Evolutionary conservation across 2,329 filamentous ascomycete genomes (phyloP).

Genomic region (Trichoderma semiorbis): DNA sequence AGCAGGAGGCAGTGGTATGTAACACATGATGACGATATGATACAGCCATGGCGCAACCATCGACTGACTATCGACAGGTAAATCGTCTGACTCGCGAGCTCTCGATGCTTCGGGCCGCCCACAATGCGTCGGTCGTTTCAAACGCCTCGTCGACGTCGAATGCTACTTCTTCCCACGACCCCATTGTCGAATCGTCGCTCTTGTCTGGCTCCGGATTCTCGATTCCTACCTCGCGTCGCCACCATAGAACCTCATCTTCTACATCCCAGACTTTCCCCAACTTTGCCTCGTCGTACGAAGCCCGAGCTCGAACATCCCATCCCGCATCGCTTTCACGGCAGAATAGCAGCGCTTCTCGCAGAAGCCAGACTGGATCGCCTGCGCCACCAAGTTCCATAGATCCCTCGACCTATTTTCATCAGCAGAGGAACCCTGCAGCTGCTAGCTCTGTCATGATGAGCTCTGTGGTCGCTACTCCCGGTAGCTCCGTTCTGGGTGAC

Average conservation of each 20-base stretch:
- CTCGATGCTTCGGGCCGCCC: slow-evolving; percentile 69
- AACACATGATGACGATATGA: neutral
- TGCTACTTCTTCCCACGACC: slow-evolving; percentile 48
- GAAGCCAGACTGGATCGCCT: slow-evolving; percentile 50
- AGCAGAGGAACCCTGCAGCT: slow-evolving; percentile 41
- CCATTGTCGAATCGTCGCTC: slow-evolving; percentile 48
- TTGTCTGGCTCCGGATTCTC: slow-evolving; percentile 57
- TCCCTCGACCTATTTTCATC: slow-evolving; percentile 46
- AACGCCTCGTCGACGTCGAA: slow-evolving; percentile 62
- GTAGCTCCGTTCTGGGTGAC: slow-evolving; percentile 33
- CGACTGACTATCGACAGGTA: slow-evolving; percentile 53
- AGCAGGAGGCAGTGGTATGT: slow-evolving; percentile 87
- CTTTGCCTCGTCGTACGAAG: slow-evolving; percentile 36
- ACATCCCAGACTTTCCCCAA: slow-evolving; percentile 50
- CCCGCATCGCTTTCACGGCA: slow-evolving; percentile 49
- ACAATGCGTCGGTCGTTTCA: slow-evolving; percentile 63
- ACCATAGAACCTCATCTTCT: slow-evolving; percentile 58
- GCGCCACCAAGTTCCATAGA: slow-evolving; percentile 42
- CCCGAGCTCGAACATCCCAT: slow-evolving; percentile 43
- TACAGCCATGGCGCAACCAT: neutral
- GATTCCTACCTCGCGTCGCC: slow-evolving; percentile 52
- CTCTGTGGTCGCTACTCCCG: slow-evolving; percentile 41
- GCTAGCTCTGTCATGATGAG: slow-evolving; percentile 34
- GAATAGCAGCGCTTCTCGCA: slow-evolving; percentile 53
- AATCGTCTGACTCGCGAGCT: slow-evolving; percentile 92